phyloP scores from a whole-genome alignment of 208 protist genomes.

The Leishmania tarentolae region DNA sequence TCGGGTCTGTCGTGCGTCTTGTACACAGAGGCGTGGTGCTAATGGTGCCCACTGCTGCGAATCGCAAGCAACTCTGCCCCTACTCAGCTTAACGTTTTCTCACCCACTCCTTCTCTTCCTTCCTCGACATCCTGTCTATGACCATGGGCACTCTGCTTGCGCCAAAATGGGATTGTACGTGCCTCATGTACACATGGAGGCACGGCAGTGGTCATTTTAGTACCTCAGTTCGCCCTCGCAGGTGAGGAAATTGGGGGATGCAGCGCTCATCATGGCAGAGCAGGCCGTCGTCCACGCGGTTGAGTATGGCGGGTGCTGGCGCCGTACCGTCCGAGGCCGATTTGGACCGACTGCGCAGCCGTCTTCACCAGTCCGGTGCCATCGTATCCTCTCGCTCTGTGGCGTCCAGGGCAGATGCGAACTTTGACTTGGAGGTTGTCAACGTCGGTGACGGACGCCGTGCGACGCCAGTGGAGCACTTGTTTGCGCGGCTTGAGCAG shows the following conservation, averaged over 20 bases:
- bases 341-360: conserved; percentile 31
- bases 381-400: conserved; percentile 63
- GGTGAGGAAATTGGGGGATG: neutral
- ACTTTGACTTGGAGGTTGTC: conserved; percentile 40
- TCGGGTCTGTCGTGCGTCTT: neutral
- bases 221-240: neutral
- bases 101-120: neutral
- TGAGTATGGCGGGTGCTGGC: neutral
- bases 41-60: neutral
- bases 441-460: conserved; percentile 65
- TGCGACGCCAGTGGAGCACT: conserved; percentile 63
- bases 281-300: conserved; percentile 9
- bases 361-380: conserved; percentile 52
- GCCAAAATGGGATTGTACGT: neutral
- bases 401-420: conserved; percentile 33
- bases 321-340: conserved; percentile 11
- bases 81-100: neutral
- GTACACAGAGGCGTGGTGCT: neutral
- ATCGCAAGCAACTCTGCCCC: neutral
- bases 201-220: neutral
- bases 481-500: conserved; percentile 79
- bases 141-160: no score
- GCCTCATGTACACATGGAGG: neutral
- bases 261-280: conserved; percentile 9
- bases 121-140: no score